Evolutionary conservation across 2,329 filamentous ascomycete species (phyloP).

Genomic region (Mycogone perniciosa): DNA sequence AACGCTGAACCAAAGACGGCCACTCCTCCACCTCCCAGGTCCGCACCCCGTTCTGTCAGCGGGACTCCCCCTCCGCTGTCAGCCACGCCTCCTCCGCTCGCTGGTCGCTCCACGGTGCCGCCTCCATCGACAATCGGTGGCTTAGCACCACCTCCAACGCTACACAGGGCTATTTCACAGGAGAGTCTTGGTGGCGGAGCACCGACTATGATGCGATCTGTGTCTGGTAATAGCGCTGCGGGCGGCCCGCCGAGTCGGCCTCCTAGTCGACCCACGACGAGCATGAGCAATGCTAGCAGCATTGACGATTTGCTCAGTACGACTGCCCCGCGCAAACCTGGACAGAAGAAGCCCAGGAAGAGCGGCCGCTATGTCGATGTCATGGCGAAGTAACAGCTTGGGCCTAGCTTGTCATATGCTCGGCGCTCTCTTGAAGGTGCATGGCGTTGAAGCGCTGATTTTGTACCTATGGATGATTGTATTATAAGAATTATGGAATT

Average conservation of each 20-base stretch:
- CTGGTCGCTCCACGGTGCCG: conserved; percentile 26
- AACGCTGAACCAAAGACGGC: conserved; percentile 52
- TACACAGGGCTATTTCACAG: conserved; percentile 29
- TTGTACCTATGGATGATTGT: neutral
- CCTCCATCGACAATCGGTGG: conserved; percentile 23
- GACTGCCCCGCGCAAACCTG: conserved; percentile 60
- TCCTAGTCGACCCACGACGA: conserved; percentile 65
- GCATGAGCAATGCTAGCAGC: conserved; percentile 85
- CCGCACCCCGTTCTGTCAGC: conserved; percentile 46
- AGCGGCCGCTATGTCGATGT: conserved; percentile 90
- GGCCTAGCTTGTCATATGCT: too few relatives aligned
- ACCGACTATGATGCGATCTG: conserved; percentile 41
- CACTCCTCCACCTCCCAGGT: conserved; percentile 74
- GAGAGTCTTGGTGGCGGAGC: conserved; percentile 31
- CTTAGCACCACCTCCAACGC: conserved; percentile 23
- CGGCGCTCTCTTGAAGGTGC: conserved; percentile 6
- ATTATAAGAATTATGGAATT: conserved; percentile 10
- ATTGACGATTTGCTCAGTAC: conserved; percentile 88
- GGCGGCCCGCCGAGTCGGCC: conserved; percentile 42
- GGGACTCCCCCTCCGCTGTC: conserved; percentile 44
- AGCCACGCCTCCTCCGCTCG: conserved; percentile 27
- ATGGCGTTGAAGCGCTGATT: neutral
- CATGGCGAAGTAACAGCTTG: conserved; percentile 63
- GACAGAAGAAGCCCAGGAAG: conserved; percentile 67
- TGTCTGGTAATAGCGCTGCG: conserved; percentile 39